These are phyloP conservation scores for Phaffia rhodozyma DNA, from an alignment of 1,284 basidiomycete genomes.

Conservation along the genomic window DNA sequence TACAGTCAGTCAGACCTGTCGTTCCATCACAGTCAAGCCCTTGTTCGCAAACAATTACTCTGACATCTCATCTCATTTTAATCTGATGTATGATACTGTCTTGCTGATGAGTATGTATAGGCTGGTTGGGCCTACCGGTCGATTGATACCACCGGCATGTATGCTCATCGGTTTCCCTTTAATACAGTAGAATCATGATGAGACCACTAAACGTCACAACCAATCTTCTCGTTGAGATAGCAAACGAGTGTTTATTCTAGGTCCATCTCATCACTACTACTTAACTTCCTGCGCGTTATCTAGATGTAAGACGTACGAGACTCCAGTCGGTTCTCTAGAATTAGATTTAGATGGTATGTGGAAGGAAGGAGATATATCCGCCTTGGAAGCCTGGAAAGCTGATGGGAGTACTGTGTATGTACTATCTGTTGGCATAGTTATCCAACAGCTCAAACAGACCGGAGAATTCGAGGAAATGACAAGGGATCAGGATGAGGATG, in stretches of 20 bases:
- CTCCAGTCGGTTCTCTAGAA: constrained; percentile 71
- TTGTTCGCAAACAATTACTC: not conserved
- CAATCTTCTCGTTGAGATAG: constrained; percentile 39
- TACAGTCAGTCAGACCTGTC: constrained; percentile 31
- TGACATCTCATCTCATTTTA: not conserved
- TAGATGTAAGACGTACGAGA: constrained; percentile 59
- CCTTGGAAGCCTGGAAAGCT: not conserved
- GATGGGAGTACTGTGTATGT: not conserved
- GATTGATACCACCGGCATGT: constrained; percentile 73
- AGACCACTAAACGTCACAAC: constrained; percentile 9
- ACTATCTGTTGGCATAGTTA: not conserved
- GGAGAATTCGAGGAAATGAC: constrained; percentile 62
- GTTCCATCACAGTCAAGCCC: not conserved
- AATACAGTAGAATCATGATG: not conserved
- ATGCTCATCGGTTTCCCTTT: constrained; percentile 27
- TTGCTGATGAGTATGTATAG: not conserved
- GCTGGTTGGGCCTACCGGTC: constrained; percentile 93
- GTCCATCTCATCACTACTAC: constrained; percentile 89
- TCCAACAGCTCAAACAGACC: constrained; percentile 44
- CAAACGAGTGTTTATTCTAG: constrained; percentile 83
- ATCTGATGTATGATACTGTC: no score
- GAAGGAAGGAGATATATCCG: not conserved
- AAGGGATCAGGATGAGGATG: constrained; percentile 66
- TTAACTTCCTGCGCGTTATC: constrained; percentile 78
- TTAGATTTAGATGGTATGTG: constrained; percentile 64